phyloP scores from a whole-genome alignment of 2,329 filamentous ascomycete genomes.

The Epichloe glyceriae region DNA sequence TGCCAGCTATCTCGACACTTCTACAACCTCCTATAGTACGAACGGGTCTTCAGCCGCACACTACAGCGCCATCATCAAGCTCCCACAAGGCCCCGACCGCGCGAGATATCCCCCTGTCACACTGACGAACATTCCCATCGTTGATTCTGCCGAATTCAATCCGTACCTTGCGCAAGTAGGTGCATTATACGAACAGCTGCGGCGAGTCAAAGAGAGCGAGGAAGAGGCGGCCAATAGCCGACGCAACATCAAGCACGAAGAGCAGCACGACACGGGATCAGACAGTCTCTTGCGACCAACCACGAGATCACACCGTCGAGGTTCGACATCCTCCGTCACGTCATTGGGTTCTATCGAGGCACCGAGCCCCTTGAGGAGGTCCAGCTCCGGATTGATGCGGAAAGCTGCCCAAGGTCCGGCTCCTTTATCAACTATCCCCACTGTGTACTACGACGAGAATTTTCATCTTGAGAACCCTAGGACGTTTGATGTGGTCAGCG shows the following conservation, averaged over 20 bases:
- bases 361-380: conserved; percentile 28
- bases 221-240: conserved; percentile 43
- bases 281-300: conserved; percentile 36
- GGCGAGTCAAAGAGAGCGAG: conserved; percentile 65
- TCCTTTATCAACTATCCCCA: conserved; percentile 81
- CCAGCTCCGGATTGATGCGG: conserved; percentile 37
- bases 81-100: conserved; percentile 72
- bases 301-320: conserved; percentile 18
- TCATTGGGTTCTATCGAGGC: conserved; percentile 38
- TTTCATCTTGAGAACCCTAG: conserved; percentile 94
- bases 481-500: conserved; percentile 92
- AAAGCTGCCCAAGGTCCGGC: conserved; percentile 60
- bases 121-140: conserved; percentile 72
- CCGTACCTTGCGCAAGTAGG: conserved; percentile 79
- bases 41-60: conserved; percentile 73
- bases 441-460: conserved; percentile 86
- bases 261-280: conserved; percentile 23
- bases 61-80: conserved; percentile 53
- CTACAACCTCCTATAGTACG: conserved; percentile 81
- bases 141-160: conserved; percentile 69
- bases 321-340: conserved; percentile 30
- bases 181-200: conserved; percentile 76
- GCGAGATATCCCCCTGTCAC: conserved; percentile 89
- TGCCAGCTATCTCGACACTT: conserved; percentile 76
- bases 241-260: conserved; percentile 29